These are phyloP conservation scores for Thuja plicata DNA, from an alignment of 83 land plant species.

Conservation along the genomic window DNA sequence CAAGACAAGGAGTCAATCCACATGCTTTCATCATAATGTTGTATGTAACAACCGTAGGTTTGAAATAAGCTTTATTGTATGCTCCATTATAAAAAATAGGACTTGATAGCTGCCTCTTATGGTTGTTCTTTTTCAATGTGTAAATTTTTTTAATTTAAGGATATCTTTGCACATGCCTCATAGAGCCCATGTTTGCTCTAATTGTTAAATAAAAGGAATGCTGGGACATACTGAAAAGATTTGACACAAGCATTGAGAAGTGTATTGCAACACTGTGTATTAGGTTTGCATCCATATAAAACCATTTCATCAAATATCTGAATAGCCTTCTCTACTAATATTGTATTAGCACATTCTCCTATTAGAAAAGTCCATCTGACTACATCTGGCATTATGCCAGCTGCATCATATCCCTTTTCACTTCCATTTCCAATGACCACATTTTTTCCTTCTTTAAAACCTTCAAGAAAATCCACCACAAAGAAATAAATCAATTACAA, in stretches of 20 bases:
- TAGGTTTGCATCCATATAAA: slow-evolving; percentile 68
- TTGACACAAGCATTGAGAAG: slow-evolving; percentile 77
- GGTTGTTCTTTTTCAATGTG: not conserved
- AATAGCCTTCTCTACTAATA: slow-evolving; percentile 65
- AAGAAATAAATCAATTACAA: slow-evolving; percentile 6
- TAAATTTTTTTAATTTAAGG: not conserved
- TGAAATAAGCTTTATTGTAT: slow-evolving; percentile 34
- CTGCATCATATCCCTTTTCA: slow-evolving; percentile 75
- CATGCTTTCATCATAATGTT: slow-evolving; percentile 91
- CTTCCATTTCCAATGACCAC: slow-evolving; percentile 65
- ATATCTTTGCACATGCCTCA: not conserved
- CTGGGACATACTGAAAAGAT: slow-evolving; percentile 71
- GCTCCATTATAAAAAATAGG: not conserved
- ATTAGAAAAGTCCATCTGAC: slow-evolving; percentile 85
- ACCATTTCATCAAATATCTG: slow-evolving; percentile 80
- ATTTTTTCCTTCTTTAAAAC: slow-evolving; percentile 79
- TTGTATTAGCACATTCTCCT: slow-evolving; percentile 70
- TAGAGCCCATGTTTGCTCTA: slow-evolving; percentile 55
- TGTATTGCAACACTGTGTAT: slow-evolving; percentile 66
- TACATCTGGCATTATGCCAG: slow-evolving; percentile 70
- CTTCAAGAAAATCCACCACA: slow-evolving; percentile 26
- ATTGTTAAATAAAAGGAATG: slow-evolving; percentile 62
- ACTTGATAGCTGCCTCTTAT: not conserved
- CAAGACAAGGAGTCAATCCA: slow-evolving; percentile 49
- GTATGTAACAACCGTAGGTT: slow-evolving; percentile 71